phyloP scores from a whole-genome alignment of 1,139 yeast species.

The Candida tropicalis region DNA sequence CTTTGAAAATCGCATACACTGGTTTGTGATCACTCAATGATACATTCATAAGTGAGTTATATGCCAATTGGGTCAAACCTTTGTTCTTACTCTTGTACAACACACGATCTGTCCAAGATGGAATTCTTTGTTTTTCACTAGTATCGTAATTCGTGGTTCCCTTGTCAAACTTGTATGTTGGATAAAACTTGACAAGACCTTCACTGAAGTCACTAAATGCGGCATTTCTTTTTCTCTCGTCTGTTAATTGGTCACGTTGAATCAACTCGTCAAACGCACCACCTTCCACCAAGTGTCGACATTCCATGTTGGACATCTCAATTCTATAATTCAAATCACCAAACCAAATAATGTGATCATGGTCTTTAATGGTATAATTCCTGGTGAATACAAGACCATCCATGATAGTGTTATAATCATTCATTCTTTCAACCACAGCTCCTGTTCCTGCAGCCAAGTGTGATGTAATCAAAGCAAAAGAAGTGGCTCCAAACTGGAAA shows the following conservation, averaged over 20 bases:
- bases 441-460: slow-evolving; percentile 93
- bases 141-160: slow-evolving; percentile 85
- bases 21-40: slow-evolving; percentile 88
- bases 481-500: slow-evolving; percentile 74
- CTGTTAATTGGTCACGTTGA: slow-evolving; percentile 78
- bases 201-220: slow-evolving; percentile 88
- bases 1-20: slow-evolving; percentile 72
- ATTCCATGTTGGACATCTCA: slow-evolving; percentile 72
- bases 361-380: slow-evolving; percentile 70
- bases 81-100: slow-evolving; percentile 47
- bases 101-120: slow-evolving; percentile 97
- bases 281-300: slow-evolving; percentile 55
- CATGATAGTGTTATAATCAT: slow-evolving; percentile 80
- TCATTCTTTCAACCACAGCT: slow-evolving; percentile 84
- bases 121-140: slow-evolving; percentile 88
- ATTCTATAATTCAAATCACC: slow-evolving; percentile 96
- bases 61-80: slow-evolving; percentile 61
- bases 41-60: slow-evolving; percentile 59
- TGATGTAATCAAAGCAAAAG: slow-evolving; percentile 82
- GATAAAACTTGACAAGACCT: slow-evolving; percentile 74
- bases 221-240: slow-evolving; percentile 65
- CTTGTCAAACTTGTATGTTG: slow-evolving; percentile 93
- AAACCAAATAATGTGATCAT: slow-evolving; percentile 88
- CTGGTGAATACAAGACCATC: slow-evolving; percentile 78
- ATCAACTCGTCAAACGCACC: slow-evolving; percentile 55